phyloP scores from a whole-genome alignment of 176 grass and related monocot genomes.

The Lolium multiflorum region DNA sequence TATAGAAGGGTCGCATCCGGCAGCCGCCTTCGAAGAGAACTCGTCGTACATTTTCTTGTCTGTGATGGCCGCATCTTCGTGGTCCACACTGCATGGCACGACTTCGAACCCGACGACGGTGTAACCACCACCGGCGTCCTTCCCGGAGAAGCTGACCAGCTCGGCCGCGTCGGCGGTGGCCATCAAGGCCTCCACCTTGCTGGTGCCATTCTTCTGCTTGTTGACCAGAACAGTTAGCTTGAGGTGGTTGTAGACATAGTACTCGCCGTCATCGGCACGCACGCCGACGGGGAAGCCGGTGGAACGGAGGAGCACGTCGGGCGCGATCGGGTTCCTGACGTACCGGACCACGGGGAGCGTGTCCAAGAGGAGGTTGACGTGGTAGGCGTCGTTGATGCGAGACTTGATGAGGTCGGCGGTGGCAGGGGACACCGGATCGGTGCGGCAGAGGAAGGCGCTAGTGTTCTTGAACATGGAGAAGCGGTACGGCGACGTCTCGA shows the following conservation, averaged over 20 bases:
- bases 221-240: constrained; percentile 66
- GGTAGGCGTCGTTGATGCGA: constrained; percentile 69
- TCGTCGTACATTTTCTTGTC: constrained; percentile 58
- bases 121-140: constrained; percentile 25
- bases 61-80: constrained; percentile 34
- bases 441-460: constrained; percentile 59
- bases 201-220: constrained; percentile 48
- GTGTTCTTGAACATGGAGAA: constrained; percentile 63
- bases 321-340: background rate
- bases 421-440: constrained; percentile 23
- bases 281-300: constrained; percentile 65
- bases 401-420: constrained; percentile 52
- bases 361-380: constrained; percentile 74
- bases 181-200: constrained; percentile 52
- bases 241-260: constrained; percentile 79
- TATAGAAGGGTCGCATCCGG: constrained; percentile 46
- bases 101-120: constrained; percentile 80
- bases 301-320: constrained; percentile 40
- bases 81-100: constrained; percentile 64
- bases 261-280: constrained; percentile 45
- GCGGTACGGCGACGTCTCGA: constrained; percentile 70
- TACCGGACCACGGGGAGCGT: constrained; percentile 67
- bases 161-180: constrained; percentile 45
- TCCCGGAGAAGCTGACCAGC: constrained; percentile 32
- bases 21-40: constrained; percentile 28